Conservation (phyloP, 1,284 basidiomycete genomes). For the Rhizoctonia solani region DNA sequence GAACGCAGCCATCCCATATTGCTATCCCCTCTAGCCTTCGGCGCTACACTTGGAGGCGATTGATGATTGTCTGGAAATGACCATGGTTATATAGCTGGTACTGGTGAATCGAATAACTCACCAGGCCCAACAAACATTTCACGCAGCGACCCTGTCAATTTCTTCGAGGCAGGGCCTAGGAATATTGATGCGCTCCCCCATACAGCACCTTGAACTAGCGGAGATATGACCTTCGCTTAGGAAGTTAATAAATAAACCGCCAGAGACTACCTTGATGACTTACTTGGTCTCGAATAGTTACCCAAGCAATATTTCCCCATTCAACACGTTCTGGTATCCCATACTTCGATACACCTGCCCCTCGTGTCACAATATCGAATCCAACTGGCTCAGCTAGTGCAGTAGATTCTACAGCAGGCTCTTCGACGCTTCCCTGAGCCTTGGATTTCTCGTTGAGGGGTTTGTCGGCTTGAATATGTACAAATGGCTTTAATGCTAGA, state of each 20-base stretch:
- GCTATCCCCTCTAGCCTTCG: constrained; percentile 1
- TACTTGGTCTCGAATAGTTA: constrained; percentile 39
- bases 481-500: constrained; percentile 37
- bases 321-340: constrained; percentile 34
- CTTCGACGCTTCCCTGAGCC: constrained; percentile 10
- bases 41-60: constrained; percentile 1
- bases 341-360: constrained; percentile 29
- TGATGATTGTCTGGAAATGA: not conserved
- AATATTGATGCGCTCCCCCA: constrained; percentile 36
- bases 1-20: constrained; percentile 31
- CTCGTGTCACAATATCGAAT: constrained; percentile 21
- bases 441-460: not conserved
- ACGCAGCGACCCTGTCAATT: constrained; percentile 9
- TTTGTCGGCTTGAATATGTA: constrained; percentile 21
- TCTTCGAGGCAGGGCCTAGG: constrained; percentile 27
- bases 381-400: constrained; percentile 21
- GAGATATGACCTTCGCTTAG: constrained; percentile 30
- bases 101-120: not conserved
- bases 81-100: not conserved
- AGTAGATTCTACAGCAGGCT: constrained; percentile 10
- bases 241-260: not conserved
- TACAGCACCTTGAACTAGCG: constrained; percentile 36
- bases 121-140: constrained; percentile 26
- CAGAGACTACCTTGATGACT: not conserved
- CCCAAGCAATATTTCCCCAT: constrained; percentile 38